Evolutionary conservation across 805 yeast genomes (phyloP), one percentile per base, ranked within the genome.

Genomic region (Candida palmyrensis): DNA sequence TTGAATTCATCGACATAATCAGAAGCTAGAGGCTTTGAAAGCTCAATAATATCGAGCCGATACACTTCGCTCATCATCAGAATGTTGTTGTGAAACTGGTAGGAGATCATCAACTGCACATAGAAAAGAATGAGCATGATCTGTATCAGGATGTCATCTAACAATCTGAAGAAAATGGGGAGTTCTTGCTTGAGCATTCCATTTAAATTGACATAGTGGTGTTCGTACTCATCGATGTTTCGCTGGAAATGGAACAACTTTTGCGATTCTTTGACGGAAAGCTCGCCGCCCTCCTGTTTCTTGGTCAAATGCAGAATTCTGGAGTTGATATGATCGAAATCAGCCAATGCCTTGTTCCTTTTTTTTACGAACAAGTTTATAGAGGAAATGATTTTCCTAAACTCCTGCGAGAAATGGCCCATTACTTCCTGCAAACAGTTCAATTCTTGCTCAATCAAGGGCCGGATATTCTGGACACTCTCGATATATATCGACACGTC

Each of bases 121-220:
- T 49, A 75, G 39, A 59, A 73, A 10, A 60, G 36, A 36, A 57
- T 44, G 3, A 42, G 35, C 18, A 61, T 52, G 4, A 69, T 30
- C 4, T 61, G 62, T 16, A 49, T 45, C 25, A 65, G 44, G 16
- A 67, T 45, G 10, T 43, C 29, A 3, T 51, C 37, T 0, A 66
- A 49, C 8, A 67, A 47, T 5, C 50, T 36, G 35, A 68, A 57
- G 30, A 73, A 68, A 3, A 39, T 30, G 0, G 81, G 79, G 1
- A 77, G 44, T 26, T 75, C 82, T 19, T 36, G 37, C 36, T 72
- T 71, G 39, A 77, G 53, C 3, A 42, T 32, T 4, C 45, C 39
- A 44, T 74, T 71, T 22, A 62, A 39, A 8, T 38, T 30, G 2
- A 66, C 64, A 42, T 66, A 73, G 30, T 40, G 41, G 2, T 25